These are phyloP conservation scores for Suaeda aralocaspica DNA, from an alignment of 148 eudicot genomes.

Conservation along the genomic window DNA sequence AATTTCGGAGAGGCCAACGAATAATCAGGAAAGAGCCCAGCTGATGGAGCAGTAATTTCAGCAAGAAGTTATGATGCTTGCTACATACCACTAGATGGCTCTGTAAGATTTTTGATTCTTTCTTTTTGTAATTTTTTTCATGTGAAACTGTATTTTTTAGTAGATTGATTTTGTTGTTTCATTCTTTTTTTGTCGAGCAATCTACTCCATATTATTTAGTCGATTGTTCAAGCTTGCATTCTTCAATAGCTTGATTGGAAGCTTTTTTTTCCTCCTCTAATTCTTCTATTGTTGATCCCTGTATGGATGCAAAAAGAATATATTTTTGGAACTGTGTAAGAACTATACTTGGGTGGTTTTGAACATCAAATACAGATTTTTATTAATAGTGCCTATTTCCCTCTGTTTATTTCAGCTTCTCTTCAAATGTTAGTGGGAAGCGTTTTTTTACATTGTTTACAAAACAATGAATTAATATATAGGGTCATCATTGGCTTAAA, in stretches of 20 bases:
- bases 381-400: background rate
- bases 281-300: too few species aligned
- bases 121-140: background rate
- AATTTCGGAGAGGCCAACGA: constrained; percentile 94
- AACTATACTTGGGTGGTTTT: background rate
- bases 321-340: background rate
- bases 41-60: constrained; percentile 99
- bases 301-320: too few species aligned
- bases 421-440: too few species aligned
- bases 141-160: background rate
- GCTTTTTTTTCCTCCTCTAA: too few species aligned
- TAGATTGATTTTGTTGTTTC: background rate
- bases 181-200: background rate
- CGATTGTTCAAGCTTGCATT: background rate
- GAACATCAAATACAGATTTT: background rate
- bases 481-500: too few species aligned
- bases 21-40: constrained; percentile 73
- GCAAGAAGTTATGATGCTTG: constrained; percentile 98
- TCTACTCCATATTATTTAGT: too few species aligned
- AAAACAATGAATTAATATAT: too few species aligned
- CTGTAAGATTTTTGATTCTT: constrained; percentile 57
- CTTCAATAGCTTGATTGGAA: background rate
- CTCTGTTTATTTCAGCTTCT: background rate
- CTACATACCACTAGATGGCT: constrained; percentile 99
- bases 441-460: too few species aligned